Base-by-base conservation (phyloP, 306 rosid genomes). In the Vigna hirtella region DNA sequence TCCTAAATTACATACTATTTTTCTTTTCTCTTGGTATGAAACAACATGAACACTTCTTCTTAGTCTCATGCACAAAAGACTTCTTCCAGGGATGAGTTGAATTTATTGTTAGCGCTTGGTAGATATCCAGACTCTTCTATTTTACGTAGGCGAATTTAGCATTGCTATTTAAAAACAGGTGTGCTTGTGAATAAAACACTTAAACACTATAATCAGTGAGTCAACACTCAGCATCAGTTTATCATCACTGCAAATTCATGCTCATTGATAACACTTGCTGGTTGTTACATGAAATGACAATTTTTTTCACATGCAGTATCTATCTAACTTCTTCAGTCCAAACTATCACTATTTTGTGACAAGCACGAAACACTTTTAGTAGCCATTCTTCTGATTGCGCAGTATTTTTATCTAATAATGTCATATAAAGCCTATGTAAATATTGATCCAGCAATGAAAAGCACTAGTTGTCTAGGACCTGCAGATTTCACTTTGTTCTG, bases 221-320 rank as follows among this genome's bases (percentile, higher is more conserved):
- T 50, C 30, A 38, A 18, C 59, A 34, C 51, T 71, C 65, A 1
- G 76, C 16, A 56, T 30, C 50, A 22, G 38, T 36, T 76, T 49
- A 17, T n/a, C 17, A 38, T 17, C 64, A 65, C 48, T 55, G 15
- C 26, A 68, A 55, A 15, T 43, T 67, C 18, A 65, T 45, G 62
- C 74, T 45, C 10, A n/a, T 42, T 7, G 13, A 18, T 36, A 63
- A 22, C 73, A 64, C 30, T 51, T 34, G 43, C 50, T 53, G 32
- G 43, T 43, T 80, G 40, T 79, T 79, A 59, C 72, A 53, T 73
- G 79, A 64, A 61, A 61, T 61, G 7, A 8, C 47, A 62, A 3
- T 32, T 26, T 26, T 26, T 26, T 26, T 26, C 28, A 26, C 28
- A 26, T 26, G 13, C 8, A 43, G 7, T 63, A 63, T 34, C 13